These are phyloP conservation scores for Cercospora citrullina DNA, from an alignment of 2,329 filamentous ascomycete genomes.

Conservation along the genomic window DNA sequence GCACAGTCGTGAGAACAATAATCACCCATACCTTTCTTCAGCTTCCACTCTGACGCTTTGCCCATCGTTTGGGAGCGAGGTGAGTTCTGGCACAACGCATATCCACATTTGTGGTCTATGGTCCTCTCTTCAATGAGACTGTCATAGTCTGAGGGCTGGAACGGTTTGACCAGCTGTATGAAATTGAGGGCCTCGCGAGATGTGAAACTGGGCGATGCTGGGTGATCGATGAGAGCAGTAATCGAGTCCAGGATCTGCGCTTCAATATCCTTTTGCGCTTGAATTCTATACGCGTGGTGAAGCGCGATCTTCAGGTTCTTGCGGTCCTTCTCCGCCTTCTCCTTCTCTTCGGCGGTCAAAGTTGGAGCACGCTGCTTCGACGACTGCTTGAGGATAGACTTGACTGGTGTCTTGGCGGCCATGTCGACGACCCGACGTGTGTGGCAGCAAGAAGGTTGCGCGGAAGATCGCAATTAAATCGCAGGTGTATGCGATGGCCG, in stretches of 20 bases:
- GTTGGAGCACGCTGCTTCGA: conserved; percentile 30
- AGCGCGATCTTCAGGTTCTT: conserved; percentile 66
- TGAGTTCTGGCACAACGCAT: conserved; percentile 71
- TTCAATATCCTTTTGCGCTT: conserved; percentile 79
- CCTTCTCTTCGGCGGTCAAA: conserved; percentile 30
- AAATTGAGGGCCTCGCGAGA: conserved; percentile 65
- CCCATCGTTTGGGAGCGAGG: conserved; percentile 52
- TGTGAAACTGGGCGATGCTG: conserved; percentile 53
- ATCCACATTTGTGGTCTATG: conserved; percentile 78
- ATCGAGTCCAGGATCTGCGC: conserved; percentile 70
- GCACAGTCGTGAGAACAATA: conserved; percentile 86
- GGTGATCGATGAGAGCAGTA: conserved; percentile 67
- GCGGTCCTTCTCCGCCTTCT: conserved; percentile 39
- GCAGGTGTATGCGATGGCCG: background rate
- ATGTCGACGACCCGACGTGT: conserved; percentile 21
- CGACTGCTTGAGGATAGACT: conserved; percentile 50
- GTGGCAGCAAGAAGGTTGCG: background rate
- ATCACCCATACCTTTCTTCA: conserved; percentile 71
- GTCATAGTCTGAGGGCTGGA: conserved; percentile 87
- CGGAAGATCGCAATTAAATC: conserved; percentile 1
- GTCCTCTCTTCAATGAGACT: conserved; percentile 87
- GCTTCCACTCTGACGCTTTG: conserved; percentile 63
- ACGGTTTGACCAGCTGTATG: conserved; percentile 65
- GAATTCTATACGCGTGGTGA: conserved; percentile 78
- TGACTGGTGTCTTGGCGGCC: conserved; percentile 40